Evolutionary conservation across 1,284 basidiomycete species (phyloP), one percentile per base, ranked within the genome.

Genomic region (Tilletia indica): DNA sequence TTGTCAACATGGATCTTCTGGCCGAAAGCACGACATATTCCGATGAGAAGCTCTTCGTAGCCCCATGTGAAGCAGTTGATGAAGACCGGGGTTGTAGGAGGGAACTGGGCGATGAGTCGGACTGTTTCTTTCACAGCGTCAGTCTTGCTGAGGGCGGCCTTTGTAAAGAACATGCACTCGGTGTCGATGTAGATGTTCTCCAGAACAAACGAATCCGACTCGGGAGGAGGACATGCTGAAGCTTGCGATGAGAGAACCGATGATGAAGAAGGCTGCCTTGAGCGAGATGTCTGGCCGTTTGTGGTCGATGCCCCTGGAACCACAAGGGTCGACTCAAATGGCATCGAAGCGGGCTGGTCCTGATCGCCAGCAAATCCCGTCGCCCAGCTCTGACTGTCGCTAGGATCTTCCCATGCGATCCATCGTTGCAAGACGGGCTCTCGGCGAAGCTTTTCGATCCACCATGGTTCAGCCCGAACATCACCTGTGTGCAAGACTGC

Each of bases 61-160:
- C 95, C 94, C 90, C 92, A 94, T 0, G 94, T 97, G 94, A 95
- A 97, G 0, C 89, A 84, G 77, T 97, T 94, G 74, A 97, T 87
- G 85, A 93, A 97, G 85, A 97, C 96, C 67, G 89, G 87, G 0
- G 90, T 91, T 4, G 87, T 86, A 0, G 86, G 73, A 0, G 93
- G 91, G 56, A 73, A 80, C 21, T 73, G 68, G 36, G 72, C 70
- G 70, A 80, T 75, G 90, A 92, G 9, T 89, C 79, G 84, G 25
- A 93, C 84, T 3, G 95, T 85, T 4, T 90, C 91, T 38, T 86
- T 78, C 0, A 90, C 88, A 2, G 80, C 79, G 64, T 73, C 73
- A 38, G 72, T 72, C 58, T 80, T 79, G 68, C 72, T 67, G 3
- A 74, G 76, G 1, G 75, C 70, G 2, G 67, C 61, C 16, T 70